Conservation (phyloP, 139 green algal species). For the Micractinium conductrix region DNA sequence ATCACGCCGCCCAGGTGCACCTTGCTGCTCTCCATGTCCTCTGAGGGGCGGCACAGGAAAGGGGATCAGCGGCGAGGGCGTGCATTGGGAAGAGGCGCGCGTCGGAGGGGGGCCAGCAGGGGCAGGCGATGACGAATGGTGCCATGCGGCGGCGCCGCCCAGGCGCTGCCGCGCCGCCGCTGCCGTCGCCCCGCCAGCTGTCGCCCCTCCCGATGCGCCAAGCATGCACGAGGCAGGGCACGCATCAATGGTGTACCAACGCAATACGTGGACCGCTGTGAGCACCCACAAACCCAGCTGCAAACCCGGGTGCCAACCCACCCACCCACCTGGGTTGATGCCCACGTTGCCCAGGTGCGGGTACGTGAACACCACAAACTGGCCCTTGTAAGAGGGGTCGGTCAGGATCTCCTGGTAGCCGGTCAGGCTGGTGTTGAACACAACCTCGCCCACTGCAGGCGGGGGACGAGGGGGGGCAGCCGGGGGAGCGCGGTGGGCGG, state of each 20-base stretch:
- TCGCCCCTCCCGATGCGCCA: too few species aligned
- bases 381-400: constrained; percentile 96
- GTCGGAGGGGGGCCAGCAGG: too few species aligned
- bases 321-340: constrained; percentile 89
- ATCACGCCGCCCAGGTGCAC: constrained; percentile 91
- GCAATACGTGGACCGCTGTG: too few species aligned
- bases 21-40: constrained; percentile 89
- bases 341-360: constrained; percentile 98
- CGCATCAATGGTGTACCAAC: too few species aligned
- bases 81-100: too few species aligned
- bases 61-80: too few species aligned
- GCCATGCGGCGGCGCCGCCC: too few species aligned
- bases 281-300: too few species aligned
- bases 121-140: too few species aligned
- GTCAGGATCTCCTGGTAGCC: constrained; percentile 97
- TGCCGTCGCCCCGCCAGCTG: too few species aligned
- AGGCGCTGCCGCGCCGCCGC: not conserved
- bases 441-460: constrained; percentile 74
- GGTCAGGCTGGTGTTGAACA: constrained; percentile 99
- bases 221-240: too few species aligned
- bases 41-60: constrained; percentile 47
- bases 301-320: too few species aligned
- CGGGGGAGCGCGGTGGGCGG: not conserved
- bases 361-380: constrained; percentile 97
- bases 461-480: not conserved